Evolutionary conservation across 306 rosid genomes (phyloP).

Genomic region (Styphnolobium japonicum): DNA sequence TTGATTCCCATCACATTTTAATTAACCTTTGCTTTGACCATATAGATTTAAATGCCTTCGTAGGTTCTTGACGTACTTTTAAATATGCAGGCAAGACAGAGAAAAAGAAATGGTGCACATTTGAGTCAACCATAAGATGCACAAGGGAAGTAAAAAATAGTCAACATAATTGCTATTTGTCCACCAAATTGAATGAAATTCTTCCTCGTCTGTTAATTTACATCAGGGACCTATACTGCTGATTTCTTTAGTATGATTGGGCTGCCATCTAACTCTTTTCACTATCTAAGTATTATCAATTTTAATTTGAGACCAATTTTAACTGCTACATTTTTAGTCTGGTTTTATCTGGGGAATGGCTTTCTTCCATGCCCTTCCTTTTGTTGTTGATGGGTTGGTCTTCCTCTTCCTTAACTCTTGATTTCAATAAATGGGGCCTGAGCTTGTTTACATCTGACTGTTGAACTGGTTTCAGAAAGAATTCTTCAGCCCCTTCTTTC

Average conservation of each 20-base stretch:
- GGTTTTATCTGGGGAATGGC: constrained; percentile 37
- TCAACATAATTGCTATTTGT: neutral
- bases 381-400: constrained; percentile 26
- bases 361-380: constrained; percentile 42
- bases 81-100: too few relatives aligned
- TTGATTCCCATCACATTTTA: too few relatives aligned
- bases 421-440: constrained; percentile 67
- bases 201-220: neutral
- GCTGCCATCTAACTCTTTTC: neutral
- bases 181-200: neutral
- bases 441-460: constrained; percentile 74
- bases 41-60: neutral
- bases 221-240: neutral
- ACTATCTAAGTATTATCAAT: neutral
- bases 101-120: too few relatives aligned
- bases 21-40: neutral
- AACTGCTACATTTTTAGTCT: constrained; percentile 38
- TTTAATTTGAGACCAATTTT: neutral
- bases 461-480: constrained; percentile 83
- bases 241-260: neutral
- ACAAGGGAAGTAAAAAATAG: neutral
- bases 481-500: constrained; percentile 93
- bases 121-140: neutral
- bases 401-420: constrained; percentile 45
- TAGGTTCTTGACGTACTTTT: neutral